Conservation (phyloP, 1,284 basidiomycete species). For the Fomitopsis pinicola region DNA sequence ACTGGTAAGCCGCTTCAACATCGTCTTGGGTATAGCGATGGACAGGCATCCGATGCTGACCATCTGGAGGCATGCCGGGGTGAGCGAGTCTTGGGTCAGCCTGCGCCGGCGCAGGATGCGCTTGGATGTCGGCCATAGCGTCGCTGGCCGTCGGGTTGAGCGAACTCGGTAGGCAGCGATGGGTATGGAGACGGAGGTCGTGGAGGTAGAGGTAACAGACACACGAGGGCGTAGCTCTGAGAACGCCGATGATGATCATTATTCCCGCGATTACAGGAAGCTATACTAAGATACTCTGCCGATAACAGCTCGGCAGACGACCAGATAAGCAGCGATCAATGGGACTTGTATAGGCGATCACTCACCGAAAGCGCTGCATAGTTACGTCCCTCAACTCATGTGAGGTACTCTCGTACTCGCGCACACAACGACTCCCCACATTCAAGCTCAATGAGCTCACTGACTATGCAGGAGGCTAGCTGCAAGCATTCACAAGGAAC, state of each 20-base stretch:
- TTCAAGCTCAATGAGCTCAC: too few species aligned
- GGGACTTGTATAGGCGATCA: too few species aligned
- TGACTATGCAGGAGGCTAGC: too few species aligned
- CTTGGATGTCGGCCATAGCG: constrained; percentile 17
- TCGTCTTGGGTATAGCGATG: constrained; percentile 10
- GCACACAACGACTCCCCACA: too few species aligned
- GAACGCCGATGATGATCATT: neutral
- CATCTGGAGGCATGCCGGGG: constrained; percentile 14
- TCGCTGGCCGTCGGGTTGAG: neutral
- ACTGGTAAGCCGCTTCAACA: neutral
- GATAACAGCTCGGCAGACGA: neutral
- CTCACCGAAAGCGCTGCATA: too few species aligned
- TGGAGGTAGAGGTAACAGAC: neutral
- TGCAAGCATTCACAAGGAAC: too few species aligned
- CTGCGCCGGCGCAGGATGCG: constrained; percentile 9
- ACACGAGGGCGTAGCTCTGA: neutral
- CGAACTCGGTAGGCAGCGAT: neutral
- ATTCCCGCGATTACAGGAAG: neutral
- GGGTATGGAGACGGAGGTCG: neutral
- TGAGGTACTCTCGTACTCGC: too few species aligned
- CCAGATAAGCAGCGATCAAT: neutral
- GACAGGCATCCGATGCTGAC: constrained; percentile 12
- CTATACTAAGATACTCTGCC: neutral
- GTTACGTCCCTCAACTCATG: too few species aligned
- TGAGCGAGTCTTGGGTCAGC: constrained; percentile 13